These are phyloP conservation scores for Pichia exigua DNA, from an alignment of 805 yeast genomes.

Conservation along the genomic window DNA sequence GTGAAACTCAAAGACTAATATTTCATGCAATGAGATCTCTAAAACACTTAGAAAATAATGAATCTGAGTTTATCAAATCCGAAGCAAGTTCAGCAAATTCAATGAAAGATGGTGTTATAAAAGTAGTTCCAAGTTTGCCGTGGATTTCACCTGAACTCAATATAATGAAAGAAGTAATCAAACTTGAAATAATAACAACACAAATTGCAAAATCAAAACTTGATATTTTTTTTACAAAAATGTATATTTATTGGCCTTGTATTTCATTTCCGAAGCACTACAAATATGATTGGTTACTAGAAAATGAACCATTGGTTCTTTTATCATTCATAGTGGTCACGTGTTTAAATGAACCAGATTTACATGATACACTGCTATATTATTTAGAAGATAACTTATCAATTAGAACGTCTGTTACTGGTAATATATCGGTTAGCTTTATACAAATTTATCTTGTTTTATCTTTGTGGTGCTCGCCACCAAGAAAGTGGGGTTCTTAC, in stretches of 20 bases:
- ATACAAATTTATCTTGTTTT: conserved; percentile 38
- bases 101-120: conserved; percentile 31
- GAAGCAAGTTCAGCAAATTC: conserved; percentile 29
- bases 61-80: background rate
- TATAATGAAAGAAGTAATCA: conserved; percentile 32
- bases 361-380: conserved; percentile 35
- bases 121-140: conserved; percentile 27
- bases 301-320: conserved; percentile 37
- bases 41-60: background rate
- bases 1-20: conserved; percentile 26
- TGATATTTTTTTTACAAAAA: conserved; percentile 29
- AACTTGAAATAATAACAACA: conserved; percentile 27
- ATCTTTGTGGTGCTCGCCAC: conserved; percentile 48
- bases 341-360: conserved; percentile 36
- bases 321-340: conserved; percentile 40
- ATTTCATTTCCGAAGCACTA: conserved; percentile 33
- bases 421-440: conserved; percentile 34
- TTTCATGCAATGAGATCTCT: conserved; percentile 20
- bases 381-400: conserved; percentile 40
- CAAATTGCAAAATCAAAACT: conserved; percentile 31
- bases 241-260: conserved; percentile 43
- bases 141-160: conserved; percentile 31
- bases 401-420: conserved; percentile 35
- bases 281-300: conserved; percentile 34
- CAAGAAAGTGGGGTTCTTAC: conserved; percentile 43